Conservation (phyloP, 1,139 yeast genomes). For the Lodderomyces margitis region DNA sequence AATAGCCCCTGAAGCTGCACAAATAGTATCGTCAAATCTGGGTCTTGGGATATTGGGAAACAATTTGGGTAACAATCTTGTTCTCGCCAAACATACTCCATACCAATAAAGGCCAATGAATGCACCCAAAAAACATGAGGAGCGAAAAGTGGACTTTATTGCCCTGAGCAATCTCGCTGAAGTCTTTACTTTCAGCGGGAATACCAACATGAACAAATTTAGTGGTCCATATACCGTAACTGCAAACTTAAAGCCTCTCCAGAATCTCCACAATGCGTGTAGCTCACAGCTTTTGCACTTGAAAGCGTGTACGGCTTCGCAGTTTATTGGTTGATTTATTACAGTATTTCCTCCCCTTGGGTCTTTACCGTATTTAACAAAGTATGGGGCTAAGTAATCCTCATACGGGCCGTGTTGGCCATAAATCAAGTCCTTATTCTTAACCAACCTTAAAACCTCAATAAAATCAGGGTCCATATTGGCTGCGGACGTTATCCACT, state of each 20-base stretch:
- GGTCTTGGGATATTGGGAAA: slow-evolving; percentile 29
- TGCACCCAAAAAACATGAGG: slow-evolving; percentile 34
- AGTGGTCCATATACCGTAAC: slow-evolving; percentile 33
- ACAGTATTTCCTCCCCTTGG: slow-evolving; percentile 22
- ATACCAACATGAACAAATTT: slow-evolving; percentile 29
- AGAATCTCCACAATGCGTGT: slow-evolving; percentile 40
- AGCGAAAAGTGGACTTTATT: slow-evolving; percentile 24
- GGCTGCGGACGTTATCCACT: slow-evolving; percentile 44
- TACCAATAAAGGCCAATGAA: slow-evolving; percentile 37
- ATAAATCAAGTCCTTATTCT: slow-evolving; percentile 24
- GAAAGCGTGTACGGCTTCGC: slow-evolving; percentile 36
- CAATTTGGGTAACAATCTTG: slow-evolving; percentile 27
- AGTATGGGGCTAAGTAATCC: slow-evolving; percentile 23
- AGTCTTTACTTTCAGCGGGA: slow-evolving; percentile 25
- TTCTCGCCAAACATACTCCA: slow-evolving; percentile 36
- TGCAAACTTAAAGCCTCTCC: slow-evolving; percentile 35
- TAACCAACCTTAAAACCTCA: slow-evolving; percentile 22
- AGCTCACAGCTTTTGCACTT: slow-evolving; percentile 32
- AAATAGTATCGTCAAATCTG: slow-evolving; percentile 31
- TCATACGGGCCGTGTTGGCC: slow-evolving; percentile 25
- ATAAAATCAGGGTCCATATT: slow-evolving; percentile 36
- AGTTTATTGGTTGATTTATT: slow-evolving; percentile 25
- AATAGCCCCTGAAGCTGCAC: slow-evolving; percentile 30
- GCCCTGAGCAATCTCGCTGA: slow-evolving; percentile 22
- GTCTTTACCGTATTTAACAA: slow-evolving; percentile 27